Conservation (phyloP, 1,284 basidiomycete genomes). For the Marasmius fiardii region DNA sequence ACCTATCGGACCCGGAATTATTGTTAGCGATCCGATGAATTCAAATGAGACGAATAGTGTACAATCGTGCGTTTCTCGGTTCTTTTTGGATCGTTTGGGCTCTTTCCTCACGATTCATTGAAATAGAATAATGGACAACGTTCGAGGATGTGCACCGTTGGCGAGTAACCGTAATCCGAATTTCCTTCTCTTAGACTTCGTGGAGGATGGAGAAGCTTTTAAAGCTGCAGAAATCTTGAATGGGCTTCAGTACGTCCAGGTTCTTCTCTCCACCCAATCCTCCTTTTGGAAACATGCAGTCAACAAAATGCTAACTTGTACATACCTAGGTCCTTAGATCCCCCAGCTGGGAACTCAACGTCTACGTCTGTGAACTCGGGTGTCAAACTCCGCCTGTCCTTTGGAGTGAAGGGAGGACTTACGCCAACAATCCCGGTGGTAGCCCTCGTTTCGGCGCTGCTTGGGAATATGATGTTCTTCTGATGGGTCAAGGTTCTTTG, state of each 20-base stretch:
- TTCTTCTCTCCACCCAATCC: not conserved
- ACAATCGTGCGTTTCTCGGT: constrained; percentile 26
- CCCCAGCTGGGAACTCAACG: too few species aligned
- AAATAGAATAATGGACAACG: constrained; percentile 33
- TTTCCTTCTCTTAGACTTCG: constrained; percentile 41
- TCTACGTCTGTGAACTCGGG: too few species aligned
- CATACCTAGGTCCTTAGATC: not conserved
- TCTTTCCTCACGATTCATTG: not conserved
- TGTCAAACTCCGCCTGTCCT: too few species aligned
- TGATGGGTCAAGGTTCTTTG: too few species aligned
- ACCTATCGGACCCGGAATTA: constrained; percentile 26
- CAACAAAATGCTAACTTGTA: too few species aligned
- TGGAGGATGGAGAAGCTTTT: constrained; percentile 29
- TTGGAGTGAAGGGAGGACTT: too few species aligned
- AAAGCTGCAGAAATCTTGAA: constrained; percentile 29
- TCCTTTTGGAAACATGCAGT: too few species aligned
- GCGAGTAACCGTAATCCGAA: constrained; percentile 33
- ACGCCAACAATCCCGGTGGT: too few species aligned
- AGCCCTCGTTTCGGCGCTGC: too few species aligned
- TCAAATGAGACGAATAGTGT: constrained; percentile 32
- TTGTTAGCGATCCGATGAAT: constrained; percentile 28
- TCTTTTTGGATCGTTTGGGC: not conserved
- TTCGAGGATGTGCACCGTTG: constrained; percentile 33
- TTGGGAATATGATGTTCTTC: too few species aligned
- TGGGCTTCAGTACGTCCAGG: constrained; percentile 19